Evolutionary conservation across 352 stramenopile genomes (phyloP).

Genomic region (Pythium brachiatum): DNA sequence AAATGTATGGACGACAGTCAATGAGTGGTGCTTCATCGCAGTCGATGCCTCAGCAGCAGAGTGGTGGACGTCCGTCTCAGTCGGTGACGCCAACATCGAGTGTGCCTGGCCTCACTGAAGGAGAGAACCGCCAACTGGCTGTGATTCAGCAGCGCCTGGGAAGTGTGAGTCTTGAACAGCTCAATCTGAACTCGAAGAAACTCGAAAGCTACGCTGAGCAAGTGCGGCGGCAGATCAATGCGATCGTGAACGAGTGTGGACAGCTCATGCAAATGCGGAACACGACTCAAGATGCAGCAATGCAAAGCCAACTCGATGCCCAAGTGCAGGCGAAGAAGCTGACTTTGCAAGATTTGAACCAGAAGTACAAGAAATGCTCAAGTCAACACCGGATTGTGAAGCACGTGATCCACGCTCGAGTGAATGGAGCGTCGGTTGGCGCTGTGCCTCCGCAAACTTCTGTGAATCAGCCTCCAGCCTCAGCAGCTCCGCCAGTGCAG

Average conservation of each 20-base stretch:
- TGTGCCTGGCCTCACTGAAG: slow-evolving; percentile 51
- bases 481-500: background rate
- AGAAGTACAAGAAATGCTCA: slow-evolving; percentile 78
- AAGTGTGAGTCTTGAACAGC: slow-evolving; percentile 63
- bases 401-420: slow-evolving; percentile 59
- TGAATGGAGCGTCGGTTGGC: slow-evolving; percentile 18
- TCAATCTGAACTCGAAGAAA: slow-evolving; percentile 79
- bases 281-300: slow-evolving; percentile 59
- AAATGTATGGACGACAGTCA: slow-evolving; percentile 12
- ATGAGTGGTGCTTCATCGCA: background rate
- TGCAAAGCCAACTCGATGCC: slow-evolving; percentile 61
- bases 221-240: slow-evolving; percentile 75
- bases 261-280: slow-evolving; percentile 77
- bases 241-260: slow-evolving; percentile 79
- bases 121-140: slow-evolving; percentile 68
- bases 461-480: background rate
- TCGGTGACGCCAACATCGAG: background rate
- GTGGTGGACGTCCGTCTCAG: background rate
- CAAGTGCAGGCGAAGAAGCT: slow-evolving; percentile 71
- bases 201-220: slow-evolving; percentile 79
- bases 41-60: background rate
- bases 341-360: slow-evolving; percentile 71
- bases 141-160: slow-evolving; percentile 73
- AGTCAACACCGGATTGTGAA: slow-evolving; percentile 82
- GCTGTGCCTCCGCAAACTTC: background rate